phyloP scores from a whole-genome alignment of 148 eudicot genomes.

The Dianthus caryophyllus region DNA sequence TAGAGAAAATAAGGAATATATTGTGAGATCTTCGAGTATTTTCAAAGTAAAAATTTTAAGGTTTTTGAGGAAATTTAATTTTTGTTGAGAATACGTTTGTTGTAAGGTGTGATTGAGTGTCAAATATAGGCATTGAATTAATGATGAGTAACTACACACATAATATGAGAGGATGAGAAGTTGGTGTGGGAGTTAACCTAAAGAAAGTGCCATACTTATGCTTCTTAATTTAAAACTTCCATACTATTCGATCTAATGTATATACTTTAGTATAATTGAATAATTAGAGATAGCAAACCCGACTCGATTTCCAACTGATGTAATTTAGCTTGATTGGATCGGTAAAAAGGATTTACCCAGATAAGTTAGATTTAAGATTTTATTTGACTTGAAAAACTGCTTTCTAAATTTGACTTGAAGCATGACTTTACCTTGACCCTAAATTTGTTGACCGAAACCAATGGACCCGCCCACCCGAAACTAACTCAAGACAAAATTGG shows the following conservation, averaged over 20 bases:
- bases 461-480: no score
- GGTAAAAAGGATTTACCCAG: no score
- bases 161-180: conserved; percentile 24
- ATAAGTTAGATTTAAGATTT: no score
- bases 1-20: conserved; percentile 1
- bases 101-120: conserved; percentile 16
- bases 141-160: background rate
- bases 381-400: no score
- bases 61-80: background rate
- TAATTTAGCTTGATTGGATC: no score
- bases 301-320: no score
- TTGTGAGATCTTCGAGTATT: conserved; percentile 7
- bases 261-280: conserved; percentile 3
- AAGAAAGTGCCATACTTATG: conserved; percentile 4
- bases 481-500: no score
- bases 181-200: conserved; percentile 29
- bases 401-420: no score
- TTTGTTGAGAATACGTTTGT: conserved; percentile 4
- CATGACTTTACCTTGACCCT: no score
- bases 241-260: conserved; percentile 4
- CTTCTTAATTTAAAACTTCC: background rate
- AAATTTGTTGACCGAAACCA: no score
- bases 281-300: no score
- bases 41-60: background rate
- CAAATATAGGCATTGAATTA: conserved; percentile 11